Percentiles rank a stretch among this genome's conserved stretches.
Evolutionary conservation across 192 early-diverging fungal genomes (phyloP).

Genomic region (Linnemannia schmuckeri): DNA sequence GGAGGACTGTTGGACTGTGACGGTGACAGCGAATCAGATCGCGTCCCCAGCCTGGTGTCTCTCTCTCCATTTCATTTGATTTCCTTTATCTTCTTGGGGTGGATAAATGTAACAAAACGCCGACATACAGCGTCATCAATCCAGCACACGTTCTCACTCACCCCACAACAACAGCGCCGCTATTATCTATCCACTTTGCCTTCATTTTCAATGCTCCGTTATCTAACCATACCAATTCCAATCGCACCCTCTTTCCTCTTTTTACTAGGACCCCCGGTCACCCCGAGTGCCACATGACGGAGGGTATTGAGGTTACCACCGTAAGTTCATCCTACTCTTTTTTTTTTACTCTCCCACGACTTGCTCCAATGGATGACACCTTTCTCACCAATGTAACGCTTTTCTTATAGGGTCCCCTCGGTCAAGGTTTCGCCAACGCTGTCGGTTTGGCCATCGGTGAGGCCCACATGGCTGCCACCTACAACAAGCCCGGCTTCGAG

Average conservation of each 20-base stretch:
- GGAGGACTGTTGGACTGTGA: not conserved
- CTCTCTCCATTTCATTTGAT: not conserved
- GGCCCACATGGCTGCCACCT: slow-evolving; percentile 90
- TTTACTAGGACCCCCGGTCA: slow-evolving; percentile 91
- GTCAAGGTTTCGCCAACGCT: slow-evolving; percentile 85
- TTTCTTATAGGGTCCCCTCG: slow-evolving; percentile 52
- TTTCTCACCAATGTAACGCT: not conserved
- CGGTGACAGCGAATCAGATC: slow-evolving; percentile 31
- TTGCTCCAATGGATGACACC: not conserved
- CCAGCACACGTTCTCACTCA: not conserved
- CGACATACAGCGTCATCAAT: not conserved
- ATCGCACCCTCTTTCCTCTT: not conserved
- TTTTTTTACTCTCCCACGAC: not conserved
- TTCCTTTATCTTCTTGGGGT: slow-evolving; percentile 50
- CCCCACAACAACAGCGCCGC: not conserved
- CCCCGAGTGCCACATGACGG: slow-evolving; percentile 88
- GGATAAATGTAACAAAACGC: not conserved
- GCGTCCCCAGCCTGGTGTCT: slow-evolving; percentile 5
- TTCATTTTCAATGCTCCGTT: not conserved
- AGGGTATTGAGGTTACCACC: slow-evolving; percentile 97
- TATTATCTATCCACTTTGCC: not conserved
- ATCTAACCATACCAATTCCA: not conserved
- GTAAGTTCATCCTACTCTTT: slow-evolving; percentile 13
- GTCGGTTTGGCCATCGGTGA: slow-evolving; percentile 95
- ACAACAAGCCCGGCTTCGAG: slow-evolving; percentile 90